Conservation (phyloP, 2,329 filamentous ascomycete genomes). For the Didymella glomerata region DNA sequence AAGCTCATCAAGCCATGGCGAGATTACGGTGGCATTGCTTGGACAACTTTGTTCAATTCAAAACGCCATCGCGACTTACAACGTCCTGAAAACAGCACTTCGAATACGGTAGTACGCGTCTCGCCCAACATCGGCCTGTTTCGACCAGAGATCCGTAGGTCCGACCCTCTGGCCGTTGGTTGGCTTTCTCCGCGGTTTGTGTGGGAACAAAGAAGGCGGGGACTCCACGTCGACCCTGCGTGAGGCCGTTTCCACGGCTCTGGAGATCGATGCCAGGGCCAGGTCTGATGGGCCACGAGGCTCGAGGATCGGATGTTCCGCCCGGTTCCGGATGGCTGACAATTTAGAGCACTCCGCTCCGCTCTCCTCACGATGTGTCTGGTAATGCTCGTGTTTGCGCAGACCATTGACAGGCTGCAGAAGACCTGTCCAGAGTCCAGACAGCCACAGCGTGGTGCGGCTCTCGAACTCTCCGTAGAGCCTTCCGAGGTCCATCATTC, state of each 20-base stretch:
- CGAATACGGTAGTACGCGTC: not conserved
- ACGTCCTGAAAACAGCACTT: conserved; percentile 1
- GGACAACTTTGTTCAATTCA: conserved; percentile 3
- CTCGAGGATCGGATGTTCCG: conserved; percentile 1
- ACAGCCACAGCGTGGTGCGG: not conserved
- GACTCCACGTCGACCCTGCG: conserved; percentile 37
- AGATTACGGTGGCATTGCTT: conserved; percentile 28
- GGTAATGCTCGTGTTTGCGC: not conserved
- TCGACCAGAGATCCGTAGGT: conserved; percentile 8
- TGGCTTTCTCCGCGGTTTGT: conserved; percentile 7
- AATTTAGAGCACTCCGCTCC: conserved; percentile 1
- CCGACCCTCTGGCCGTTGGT: conserved; percentile 8
- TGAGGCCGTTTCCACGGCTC: conserved; percentile 15
- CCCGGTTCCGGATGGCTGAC: conserved; percentile 7
- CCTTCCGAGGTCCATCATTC: conserved; percentile 8
- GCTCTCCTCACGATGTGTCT: not conserved
- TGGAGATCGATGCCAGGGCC: conserved; percentile 16
- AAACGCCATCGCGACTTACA: conserved; percentile 2
- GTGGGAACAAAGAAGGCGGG: conserved; percentile 23
- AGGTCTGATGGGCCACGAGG: conserved; percentile 9
- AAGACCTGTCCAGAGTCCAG: not conserved
- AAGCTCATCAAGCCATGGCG: conserved; percentile 16
- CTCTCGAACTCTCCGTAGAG: conserved; percentile 3
- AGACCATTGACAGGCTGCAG: not conserved
- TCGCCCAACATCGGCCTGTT: conserved; percentile 15